These are phyloP conservation scores for Ascodesmis nigricans DNA, from an alignment of 495 filamentous ascomycete species.

Conservation along the genomic window DNA sequence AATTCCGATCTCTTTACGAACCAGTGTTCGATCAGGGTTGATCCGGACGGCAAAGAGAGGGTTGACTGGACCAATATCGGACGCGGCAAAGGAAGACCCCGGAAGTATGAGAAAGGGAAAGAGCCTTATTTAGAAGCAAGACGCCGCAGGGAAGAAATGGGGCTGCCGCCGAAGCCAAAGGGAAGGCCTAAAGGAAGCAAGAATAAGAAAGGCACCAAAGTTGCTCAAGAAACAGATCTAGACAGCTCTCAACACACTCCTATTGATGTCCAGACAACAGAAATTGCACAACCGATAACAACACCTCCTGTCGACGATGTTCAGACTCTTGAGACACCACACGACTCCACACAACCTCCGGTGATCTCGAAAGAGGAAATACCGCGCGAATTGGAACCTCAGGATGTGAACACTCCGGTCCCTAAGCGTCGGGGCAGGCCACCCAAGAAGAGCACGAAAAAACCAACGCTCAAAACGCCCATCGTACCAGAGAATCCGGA, in stretches of 20 bases:
- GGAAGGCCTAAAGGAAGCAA: background rate
- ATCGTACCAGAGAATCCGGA: too few species aligned
- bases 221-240: too few species aligned
- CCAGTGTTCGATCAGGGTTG: background rate
- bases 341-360: too few species aligned
- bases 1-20: slow-evolving; percentile 12
- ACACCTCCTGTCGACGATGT: too few species aligned
- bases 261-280: too few species aligned
- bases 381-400: too few species aligned
- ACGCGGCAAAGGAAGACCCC: slow-evolving; percentile 18
- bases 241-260: too few species aligned
- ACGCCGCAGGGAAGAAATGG: slow-evolving; percentile 7
- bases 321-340: too few species aligned
- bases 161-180: background rate
- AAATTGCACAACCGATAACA: too few species aligned
- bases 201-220: too few species aligned
- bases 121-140: slow-evolving; percentile 20
- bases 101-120: slow-evolving; percentile 22
- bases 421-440: slow-evolving; percentile 17
- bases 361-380: too few species aligned
- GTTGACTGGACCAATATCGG: background rate
- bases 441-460: slow-evolving; percentile 7
- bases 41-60: background rate
- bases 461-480: background rate
- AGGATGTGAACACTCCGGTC: background rate